These are phyloP conservation scores for Backusella psychrophila DNA, from an alignment of 192 early-diverging fungal species.

Conservation along the genomic window DNA sequence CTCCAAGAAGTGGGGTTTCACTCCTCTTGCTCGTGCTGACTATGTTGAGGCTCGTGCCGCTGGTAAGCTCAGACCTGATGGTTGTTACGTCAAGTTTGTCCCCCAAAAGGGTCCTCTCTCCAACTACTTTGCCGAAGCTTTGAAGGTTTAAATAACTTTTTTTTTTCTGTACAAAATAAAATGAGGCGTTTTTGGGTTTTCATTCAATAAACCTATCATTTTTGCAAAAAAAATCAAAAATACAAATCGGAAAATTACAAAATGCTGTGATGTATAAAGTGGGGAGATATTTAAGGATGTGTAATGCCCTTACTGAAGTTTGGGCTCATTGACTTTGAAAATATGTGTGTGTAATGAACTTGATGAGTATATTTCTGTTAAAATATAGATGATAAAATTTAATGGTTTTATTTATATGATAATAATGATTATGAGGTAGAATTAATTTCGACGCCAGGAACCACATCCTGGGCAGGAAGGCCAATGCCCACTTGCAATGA, in stretches of 20 bases:
- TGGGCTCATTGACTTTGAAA: not conserved
- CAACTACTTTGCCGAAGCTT: slow-evolving; percentile 24
- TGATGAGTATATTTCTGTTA: not conserved
- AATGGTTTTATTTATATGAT: not conserved
- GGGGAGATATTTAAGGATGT: not conserved
- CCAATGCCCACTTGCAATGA: not conserved
- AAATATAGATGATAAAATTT: not conserved
- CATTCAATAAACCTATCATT: not conserved
- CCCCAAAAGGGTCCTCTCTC: slow-evolving; percentile 77
- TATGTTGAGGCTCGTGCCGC: slow-evolving; percentile 76
- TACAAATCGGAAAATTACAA: not conserved
- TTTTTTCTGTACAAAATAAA: not conserved
- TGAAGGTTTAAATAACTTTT: not conserved
- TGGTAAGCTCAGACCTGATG: slow-evolving; percentile 86
- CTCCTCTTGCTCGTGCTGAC: slow-evolving; percentile 91
- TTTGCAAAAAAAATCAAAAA: not conserved
- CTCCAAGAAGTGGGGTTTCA: slow-evolving; percentile 99
- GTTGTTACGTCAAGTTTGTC: slow-evolving; percentile 94
- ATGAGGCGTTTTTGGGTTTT: not conserved
- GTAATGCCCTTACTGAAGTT: too few relatives aligned
- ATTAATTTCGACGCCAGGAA: not conserved
- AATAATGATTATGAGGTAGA: not conserved
- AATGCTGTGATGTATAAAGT: not conserved
- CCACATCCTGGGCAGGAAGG: not conserved
- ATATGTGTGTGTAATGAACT: not conserved